Percentiles rank a stretch among this genome's conserved stretches.
Evolutionary conservation across 495 filamentous ascomycete species (phyloP).

Genomic region (Tuber calosporum): DNA sequence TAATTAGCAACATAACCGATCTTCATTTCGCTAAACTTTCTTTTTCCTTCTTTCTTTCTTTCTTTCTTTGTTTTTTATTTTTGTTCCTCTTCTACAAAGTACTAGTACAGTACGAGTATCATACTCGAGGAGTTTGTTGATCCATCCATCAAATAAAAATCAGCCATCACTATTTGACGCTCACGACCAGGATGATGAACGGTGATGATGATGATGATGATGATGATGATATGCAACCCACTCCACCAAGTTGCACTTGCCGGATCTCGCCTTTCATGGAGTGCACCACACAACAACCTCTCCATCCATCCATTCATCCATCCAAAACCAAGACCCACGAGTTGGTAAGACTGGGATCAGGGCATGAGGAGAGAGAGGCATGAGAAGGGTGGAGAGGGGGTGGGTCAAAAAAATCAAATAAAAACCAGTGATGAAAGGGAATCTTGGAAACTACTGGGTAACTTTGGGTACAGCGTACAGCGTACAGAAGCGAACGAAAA

Average conservation of each 20-base stretch:
- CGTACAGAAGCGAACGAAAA: neutral
- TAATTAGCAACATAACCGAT: neutral
- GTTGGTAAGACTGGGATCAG: neutral
- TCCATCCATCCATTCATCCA: neutral
- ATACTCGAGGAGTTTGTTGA: neutral
- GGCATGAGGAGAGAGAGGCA: neutral
- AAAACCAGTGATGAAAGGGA: neutral
- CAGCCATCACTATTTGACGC: neutral
- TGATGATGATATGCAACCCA: neutral
- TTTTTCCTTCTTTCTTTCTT: neutral
- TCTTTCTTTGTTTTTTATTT: no score
- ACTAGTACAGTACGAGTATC: neutral
- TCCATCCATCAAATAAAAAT: neutral
- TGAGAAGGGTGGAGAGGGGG: neutral
- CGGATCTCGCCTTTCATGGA: neutral
- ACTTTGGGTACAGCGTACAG: no score
- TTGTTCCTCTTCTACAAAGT: no score
- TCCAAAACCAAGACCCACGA: neutral
- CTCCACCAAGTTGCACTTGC: neutral
- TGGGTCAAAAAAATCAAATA: no score
- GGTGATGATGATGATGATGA: no score
- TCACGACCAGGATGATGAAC: no score
- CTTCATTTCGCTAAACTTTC: constrained; percentile 2
- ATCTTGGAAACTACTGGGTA: neutral
- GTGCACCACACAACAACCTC: neutral